Evolutionary conservation across 2,329 filamentous ascomycete genomes (phyloP).

Genomic region (Pseudogymnoascus sp.): DNA sequence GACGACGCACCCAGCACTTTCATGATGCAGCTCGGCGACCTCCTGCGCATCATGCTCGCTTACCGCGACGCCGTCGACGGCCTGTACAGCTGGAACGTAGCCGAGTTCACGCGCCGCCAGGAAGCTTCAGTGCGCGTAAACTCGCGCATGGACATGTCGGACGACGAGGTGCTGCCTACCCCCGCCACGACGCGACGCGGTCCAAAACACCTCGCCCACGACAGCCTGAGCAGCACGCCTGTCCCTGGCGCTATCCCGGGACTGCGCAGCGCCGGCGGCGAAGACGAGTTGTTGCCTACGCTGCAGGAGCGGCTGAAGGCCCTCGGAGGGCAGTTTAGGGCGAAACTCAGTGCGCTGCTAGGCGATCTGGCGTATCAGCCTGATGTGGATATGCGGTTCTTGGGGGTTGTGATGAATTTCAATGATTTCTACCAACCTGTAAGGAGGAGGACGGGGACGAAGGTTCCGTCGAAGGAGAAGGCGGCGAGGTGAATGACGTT

Average conservation of each 20-base stretch:
- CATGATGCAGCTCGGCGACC: slow-evolving; percentile 82
- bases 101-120: slow-evolving; percentile 87
- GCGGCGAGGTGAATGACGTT: not conserved
- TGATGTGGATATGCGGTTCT: slow-evolving; percentile 89
- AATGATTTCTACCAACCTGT: slow-evolving; percentile 89
- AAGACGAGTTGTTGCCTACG: slow-evolving; percentile 62
- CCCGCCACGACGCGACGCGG: slow-evolving; percentile 25
- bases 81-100: slow-evolving; percentile 88
- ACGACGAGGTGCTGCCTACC: slow-evolving; percentile 22
- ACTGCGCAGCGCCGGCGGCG: slow-evolving; percentile 27
- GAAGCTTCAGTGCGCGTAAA: slow-evolving; percentile 70
- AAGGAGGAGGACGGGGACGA: slow-evolving; percentile 39
- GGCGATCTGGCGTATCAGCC: slow-evolving; percentile 89
- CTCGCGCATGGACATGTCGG: slow-evolving; percentile 34
- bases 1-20: slow-evolving; percentile 62
- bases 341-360: slow-evolving; percentile 69
- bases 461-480: not conserved
- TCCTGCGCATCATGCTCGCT: slow-evolving; percentile 85
- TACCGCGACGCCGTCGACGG: slow-evolving; percentile 93
- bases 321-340: slow-evolving; percentile 68
- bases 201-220: slow-evolving; percentile 14
- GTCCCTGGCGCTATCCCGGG: slow-evolving; percentile 23
- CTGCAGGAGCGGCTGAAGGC: slow-evolving; percentile 65
- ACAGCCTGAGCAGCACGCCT: slow-evolving; percentile 7
- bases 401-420: slow-evolving; percentile 98